Conservation (phyloP, 257 asterid species). For the Orobanche coerulescens region DNA sequence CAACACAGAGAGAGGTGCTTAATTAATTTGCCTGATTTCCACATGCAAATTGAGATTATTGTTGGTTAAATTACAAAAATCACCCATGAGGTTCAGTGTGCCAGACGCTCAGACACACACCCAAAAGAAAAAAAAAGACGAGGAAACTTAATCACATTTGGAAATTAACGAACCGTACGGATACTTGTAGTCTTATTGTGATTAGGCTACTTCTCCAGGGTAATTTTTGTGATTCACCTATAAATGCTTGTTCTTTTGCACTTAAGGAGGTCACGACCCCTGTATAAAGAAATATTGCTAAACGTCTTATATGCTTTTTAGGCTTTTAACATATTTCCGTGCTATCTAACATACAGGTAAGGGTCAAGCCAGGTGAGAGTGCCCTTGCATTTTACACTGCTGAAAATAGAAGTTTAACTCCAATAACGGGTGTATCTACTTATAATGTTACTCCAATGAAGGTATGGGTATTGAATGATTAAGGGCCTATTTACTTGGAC, state of each 20-base stretch:
- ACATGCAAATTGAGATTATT: background rate
- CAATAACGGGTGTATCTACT: slow-evolving; percentile 76
- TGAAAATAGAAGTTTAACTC: slow-evolving; percentile 71
- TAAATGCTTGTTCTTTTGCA: background rate
- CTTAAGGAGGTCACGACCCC: background rate
- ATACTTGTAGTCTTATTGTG: no score
- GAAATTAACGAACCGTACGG: no score
- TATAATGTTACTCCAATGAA: slow-evolving; percentile 95
- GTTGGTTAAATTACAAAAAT: no score
- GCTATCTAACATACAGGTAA: slow-evolving; percentile 40
- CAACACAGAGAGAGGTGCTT: slow-evolving; percentile 87
- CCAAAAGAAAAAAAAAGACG: no score
- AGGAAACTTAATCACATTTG: no score
- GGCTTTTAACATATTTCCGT: background rate
- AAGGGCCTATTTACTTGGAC: no score
- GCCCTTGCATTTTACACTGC: slow-evolving; percentile 98
- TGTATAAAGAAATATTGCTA: background rate
- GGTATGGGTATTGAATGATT: slow-evolving; percentile 38
- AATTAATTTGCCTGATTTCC: slow-evolving; percentile 13
- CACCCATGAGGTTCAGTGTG: no score
- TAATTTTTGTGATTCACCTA: no score
- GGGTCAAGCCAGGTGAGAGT: slow-evolving; percentile 94
- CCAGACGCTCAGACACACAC: no score
- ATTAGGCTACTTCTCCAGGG: no score
- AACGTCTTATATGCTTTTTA: background rate